Base-by-base conservation (phyloP, 2,329 filamentous ascomycete genomes). In the Chrysoporthe cubensis region DNA sequence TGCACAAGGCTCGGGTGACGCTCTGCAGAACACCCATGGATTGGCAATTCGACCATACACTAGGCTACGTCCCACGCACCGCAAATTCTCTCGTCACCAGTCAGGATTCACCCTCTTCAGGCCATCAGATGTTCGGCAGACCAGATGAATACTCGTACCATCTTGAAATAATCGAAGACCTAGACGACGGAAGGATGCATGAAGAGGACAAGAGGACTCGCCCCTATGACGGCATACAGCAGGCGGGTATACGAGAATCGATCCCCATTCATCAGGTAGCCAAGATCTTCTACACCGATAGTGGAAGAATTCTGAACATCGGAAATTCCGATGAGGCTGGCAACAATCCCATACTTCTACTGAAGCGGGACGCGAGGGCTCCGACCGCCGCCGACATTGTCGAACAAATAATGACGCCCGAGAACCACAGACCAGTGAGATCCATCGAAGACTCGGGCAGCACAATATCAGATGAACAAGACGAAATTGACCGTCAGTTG, bases 251-350 rank as follows among this genome's bases (percentile, higher is more conserved):
- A 63, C 78, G 82, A 48, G 87, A 88, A 69, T 79, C 78, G 0
- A 80, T 88, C n/a, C 84, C 85, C 0, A 78, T 87, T 4, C 77
- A 81, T 44, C 82, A 88, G 74, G 86, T 97, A 5, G 92, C 93
- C 6, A 97, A 96, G 75, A 93, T 97, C 43, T 97, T 97, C 78
- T 97, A 97, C 74, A 93, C 94, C 0, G 92, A 97, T 72, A 96
- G 93, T 0, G 94, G 94, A 21, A 92, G 92, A 72, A 92, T 97
- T 11, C 83, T 97, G 37, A 97, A 97, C 70, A 94, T 97, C 66
- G 82, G 82, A 18, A 80, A 78, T 32, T 78, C 80, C 4, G 76
- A 79, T 9, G 90, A 90, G 52, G 64, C 62, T 48, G 67, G 69
- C 16, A 93, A 91, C 74, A 92, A 89, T 68, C 91, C 92, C 0